Evolutionary conservation across 2,329 filamentous ascomycete genomes (phyloP).

Genomic region (Coniella vitis): DNA sequence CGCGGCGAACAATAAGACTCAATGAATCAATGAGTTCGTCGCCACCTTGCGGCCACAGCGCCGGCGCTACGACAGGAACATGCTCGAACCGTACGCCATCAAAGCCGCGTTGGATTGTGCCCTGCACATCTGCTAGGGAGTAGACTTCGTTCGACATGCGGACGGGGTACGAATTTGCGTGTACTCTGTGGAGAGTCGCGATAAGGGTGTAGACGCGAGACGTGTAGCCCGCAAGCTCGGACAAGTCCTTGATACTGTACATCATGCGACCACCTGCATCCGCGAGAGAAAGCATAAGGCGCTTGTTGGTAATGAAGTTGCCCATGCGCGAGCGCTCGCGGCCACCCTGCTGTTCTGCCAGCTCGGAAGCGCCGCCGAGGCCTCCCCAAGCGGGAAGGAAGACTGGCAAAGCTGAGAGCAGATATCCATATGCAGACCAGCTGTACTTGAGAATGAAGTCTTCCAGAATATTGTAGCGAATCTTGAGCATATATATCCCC

Average conservation of each 20-base stretch:
- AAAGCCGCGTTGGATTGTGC: conserved; percentile 89
- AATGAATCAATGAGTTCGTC: conserved; percentile 86
- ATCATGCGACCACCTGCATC: conserved; percentile 98
- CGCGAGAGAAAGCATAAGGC: conserved; percentile 92
- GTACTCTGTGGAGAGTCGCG: conserved; percentile 86
- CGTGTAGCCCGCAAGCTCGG: conserved; percentile 91
- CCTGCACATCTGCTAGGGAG: conserved; percentile 85
- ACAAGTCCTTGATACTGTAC: conserved; percentile 98
- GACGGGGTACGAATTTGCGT: conserved; percentile 79
- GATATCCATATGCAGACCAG: conserved; percentile 96
- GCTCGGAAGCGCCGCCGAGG: conserved; percentile 64
- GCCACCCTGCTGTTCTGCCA: conserved; percentile 48
- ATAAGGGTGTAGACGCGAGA: conserved; percentile 94
- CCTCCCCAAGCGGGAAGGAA: conserved; percentile 95
- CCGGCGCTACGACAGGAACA: conserved; percentile 85
- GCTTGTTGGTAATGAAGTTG: conserved; percentile 98
- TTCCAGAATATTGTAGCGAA: conserved; percentile 97
- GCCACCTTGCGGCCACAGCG: conserved; percentile 80
- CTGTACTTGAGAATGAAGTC: conserved; percentile 98
- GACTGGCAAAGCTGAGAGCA: conserved; percentile 85
- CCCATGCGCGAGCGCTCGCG: conserved; percentile 87
- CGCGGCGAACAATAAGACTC: conserved; percentile 80
- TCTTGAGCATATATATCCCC: conserved; percentile 94
- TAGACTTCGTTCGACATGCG: conserved; percentile 70
- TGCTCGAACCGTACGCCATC: conserved; percentile 91